phyloP scores from a whole-genome alignment of 345 rosid species.

The Linum usitatissimum region DNA sequence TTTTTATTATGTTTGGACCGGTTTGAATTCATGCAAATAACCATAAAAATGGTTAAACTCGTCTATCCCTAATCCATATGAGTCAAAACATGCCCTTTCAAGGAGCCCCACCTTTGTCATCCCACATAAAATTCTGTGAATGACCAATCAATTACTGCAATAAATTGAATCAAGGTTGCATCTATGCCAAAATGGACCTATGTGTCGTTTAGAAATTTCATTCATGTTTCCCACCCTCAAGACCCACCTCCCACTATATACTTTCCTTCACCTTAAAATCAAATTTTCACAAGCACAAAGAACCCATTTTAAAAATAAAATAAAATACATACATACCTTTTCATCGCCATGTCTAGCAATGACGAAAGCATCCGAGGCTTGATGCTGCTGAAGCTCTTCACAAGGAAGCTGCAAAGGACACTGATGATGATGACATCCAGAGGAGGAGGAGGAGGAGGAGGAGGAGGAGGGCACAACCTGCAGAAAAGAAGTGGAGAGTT shows the following conservation, averaged over 20 bases:
- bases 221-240: slow-evolving; percentile 11
- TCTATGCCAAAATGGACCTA: slow-evolving; percentile 6
- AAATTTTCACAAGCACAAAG: background rate
- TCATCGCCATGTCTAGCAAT: background rate
- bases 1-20: too few species aligned
- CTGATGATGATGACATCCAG: slow-evolving; percentile 14
- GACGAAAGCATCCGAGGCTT: slow-evolving; percentile 13
- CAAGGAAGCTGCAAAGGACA: slow-evolving; percentile 15
- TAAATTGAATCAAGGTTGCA: slow-evolving; percentile 1
- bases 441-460: slow-evolving; percentile 13
- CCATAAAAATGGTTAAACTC: too few species aligned
- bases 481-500: background rate
- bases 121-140: background rate
- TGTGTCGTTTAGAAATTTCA: slow-evolving; percentile 12
- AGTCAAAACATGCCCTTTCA: background rate
- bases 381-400: slow-evolving; percentile 21
- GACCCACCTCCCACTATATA: background rate
- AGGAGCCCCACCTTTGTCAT: background rate
- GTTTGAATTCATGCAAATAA: background rate
- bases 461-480: slow-evolving; percentile 4
- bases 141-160: background rate
- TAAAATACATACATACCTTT: background rate
- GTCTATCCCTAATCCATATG: too few species aligned
- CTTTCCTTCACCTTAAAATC: background rate
- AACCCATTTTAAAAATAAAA: too few species aligned